Conservation (phyloP, 805 yeast species). For the Teunomyces kruisii region DNA sequence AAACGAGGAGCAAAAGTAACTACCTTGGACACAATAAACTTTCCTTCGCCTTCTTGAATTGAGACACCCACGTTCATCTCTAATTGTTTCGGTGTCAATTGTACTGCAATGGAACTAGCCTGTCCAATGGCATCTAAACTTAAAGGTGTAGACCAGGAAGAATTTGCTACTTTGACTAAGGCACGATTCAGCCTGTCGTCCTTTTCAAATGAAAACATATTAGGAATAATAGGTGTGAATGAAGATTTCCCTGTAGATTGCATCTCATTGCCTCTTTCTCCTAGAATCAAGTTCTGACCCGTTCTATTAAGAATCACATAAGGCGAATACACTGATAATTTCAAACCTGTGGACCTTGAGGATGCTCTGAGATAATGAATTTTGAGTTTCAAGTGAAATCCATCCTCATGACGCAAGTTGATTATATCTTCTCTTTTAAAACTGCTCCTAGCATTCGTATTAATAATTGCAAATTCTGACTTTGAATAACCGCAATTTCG, state of each 20-base stretch:
- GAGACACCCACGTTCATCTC: conserved; percentile 78
- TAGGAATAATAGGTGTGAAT: conserved; percentile 44
- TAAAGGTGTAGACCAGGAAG: conserved; percentile 68
- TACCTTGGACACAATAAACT: conserved; percentile 72
- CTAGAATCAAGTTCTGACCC: conserved; percentile 59
- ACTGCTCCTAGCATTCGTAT: conserved; percentile 52
- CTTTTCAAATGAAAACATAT: conserved; percentile 80
- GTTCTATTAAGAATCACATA: conserved; percentile 82
- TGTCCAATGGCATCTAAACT: conserved; percentile 93
- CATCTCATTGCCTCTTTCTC: conserved; percentile 58
- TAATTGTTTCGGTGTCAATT: conserved; percentile 46
- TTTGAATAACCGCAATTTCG: conserved; percentile 58
- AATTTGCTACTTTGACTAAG: conserved; percentile 60
- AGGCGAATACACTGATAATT: conserved; percentile 76
- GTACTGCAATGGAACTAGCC: conserved; percentile 51
- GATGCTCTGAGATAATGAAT: conserved; percentile 60
- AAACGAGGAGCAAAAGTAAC: conserved; percentile 83
- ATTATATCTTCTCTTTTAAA: conserved; percentile 57
- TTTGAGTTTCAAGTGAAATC: conserved; percentile 63
- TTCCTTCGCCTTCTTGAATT: conserved; percentile 82
- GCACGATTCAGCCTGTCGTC: conserved; percentile 68
- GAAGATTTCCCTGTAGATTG: conserved; percentile 44
- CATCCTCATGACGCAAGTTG: conserved; percentile 56
- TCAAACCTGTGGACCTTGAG: conserved; percentile 57
- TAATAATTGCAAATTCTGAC: conserved; percentile 75